Conservation (phyloP, 1,284 basidiomycete genomes). For the Rhodotorula sp. region DNA sequence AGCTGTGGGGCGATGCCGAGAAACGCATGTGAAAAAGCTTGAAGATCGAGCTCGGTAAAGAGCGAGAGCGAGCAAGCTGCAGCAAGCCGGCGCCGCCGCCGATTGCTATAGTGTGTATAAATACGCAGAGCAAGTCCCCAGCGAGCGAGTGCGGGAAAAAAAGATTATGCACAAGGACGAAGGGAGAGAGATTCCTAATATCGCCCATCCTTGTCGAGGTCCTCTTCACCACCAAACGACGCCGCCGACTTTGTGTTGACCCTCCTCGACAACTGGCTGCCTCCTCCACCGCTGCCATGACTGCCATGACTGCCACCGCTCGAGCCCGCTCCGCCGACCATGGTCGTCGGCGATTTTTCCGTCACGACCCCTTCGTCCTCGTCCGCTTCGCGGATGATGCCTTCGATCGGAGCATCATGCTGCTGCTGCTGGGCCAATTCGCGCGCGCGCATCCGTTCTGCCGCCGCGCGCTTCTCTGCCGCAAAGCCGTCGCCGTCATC, state of each 20-base stretch:
- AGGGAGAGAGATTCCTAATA: background rate
- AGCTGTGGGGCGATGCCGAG: too few species aligned
- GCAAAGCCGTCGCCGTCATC: background rate
- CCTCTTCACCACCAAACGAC: background rate
- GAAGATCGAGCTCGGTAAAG: too few species aligned
- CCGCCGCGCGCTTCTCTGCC: background rate
- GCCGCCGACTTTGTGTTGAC: background rate
- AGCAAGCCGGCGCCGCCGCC: too few species aligned
- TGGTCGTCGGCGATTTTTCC: slow-evolving; percentile 7
- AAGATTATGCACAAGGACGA: background rate
- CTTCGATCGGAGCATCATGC: background rate
- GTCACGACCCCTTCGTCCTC: slow-evolving; percentile 9
- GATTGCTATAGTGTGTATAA: too few species aligned
- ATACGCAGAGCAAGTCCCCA: too few species aligned
- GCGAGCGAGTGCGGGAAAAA: background rate
- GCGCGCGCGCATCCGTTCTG: background rate
- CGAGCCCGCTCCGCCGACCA: background rate
- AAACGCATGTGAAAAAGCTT: too few species aligned
- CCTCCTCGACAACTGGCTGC: background rate
- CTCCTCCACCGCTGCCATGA: background rate
- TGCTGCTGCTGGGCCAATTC: background rate
- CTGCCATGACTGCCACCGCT: background rate
- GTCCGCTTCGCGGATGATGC: background rate
- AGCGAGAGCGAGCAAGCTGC: too few species aligned
- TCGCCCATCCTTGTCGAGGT: background rate